Base-by-base conservation (phyloP, 2,329 filamentous ascomycete genomes). In the Ciborinia camelliae region DNA sequence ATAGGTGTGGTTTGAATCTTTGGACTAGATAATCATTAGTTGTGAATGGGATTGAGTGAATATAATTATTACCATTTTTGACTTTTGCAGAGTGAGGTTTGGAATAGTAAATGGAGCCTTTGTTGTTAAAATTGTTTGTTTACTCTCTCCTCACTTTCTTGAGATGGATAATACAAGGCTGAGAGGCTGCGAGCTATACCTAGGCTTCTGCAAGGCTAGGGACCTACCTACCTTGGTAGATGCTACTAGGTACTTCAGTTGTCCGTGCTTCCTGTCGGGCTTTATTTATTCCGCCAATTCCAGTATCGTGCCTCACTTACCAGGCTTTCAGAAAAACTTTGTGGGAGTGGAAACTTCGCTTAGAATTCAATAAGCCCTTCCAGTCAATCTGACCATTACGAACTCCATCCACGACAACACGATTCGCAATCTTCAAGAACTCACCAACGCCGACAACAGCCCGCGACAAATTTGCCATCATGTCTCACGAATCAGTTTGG, bases 401-500 rank as follows among this genome's bases (percentile, higher is more conserved):
- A 52, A 62, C 30, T 62, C 57, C 30, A 60, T 39, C 30, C 37
- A 59, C 43, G 32, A 60, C 37, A 65, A 54, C 57, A 39, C 37
- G 37, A 54, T 47, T 53, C 32, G 55, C 45, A 61, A 61, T 39
- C 39, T 52, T 41, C 28, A 65, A 60, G 62, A 61, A 63, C 51
- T 59, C 50, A 64, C 43, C 48, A 48, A 41, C 62, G 47, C 62
- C 53, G 35, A 65, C 62, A 66, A 66, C 45, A 66, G 62, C 66
- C 72, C 59, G 48, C 75, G 80, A 48, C 62, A 63, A 48, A 58
- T 32, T 32, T 50, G 62, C 58, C 41, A 89, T 78, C 78, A 91
- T 91, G 88, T 88, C 88, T 82, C 89, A 91, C 92, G 94, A 98
- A 86, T 92, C 90, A 79, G 92, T 98, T 84, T 99, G 94, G 93